These are phyloP conservation scores for Polysphondylium violaceum DNA, from an alignment of 78 protist genomes.

Conservation along the genomic window DNA sequence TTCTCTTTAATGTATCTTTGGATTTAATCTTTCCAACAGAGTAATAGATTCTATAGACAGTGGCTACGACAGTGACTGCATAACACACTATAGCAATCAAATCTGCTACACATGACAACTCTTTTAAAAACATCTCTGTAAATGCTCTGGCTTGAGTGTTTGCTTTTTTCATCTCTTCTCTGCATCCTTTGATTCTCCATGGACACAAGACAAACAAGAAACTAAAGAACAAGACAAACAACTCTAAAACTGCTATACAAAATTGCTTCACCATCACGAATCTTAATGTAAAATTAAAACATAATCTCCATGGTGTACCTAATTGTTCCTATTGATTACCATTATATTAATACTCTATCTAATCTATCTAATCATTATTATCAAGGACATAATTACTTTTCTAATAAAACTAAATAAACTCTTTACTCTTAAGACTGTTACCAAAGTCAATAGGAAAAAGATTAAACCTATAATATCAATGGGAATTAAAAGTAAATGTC, in stretches of 20 bases:
- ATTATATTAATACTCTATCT: background rate
- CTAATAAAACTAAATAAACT: background rate
- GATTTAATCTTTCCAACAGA: background rate
- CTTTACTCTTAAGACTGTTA: slow-evolving; percentile 10
- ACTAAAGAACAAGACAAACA: background rate
- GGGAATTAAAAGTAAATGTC: slow-evolving; percentile 1
- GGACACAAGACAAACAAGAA: slow-evolving; percentile 14
- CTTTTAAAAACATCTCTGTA: background rate
- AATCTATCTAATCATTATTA: background rate
- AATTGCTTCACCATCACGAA: background rate
- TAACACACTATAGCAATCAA: background rate
- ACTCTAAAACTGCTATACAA: background rate
- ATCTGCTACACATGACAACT: slow-evolving; percentile 14
- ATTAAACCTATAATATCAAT: slow-evolving; percentile 33
- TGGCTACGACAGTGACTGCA: background rate
- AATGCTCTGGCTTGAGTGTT: background rate
- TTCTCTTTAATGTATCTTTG: background rate
- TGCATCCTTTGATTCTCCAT: slow-evolving; percentile 10
- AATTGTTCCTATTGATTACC: background rate
- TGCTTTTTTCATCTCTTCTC: background rate
- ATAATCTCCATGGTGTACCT: slow-evolving; percentile 13
- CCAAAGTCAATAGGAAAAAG: background rate
- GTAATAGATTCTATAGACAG: slow-evolving; percentile 20
- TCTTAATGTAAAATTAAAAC: slow-evolving; percentile 8
- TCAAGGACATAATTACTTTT: slow-evolving; percentile 2